Evolutionary conservation across 345 rosid genomes (phyloP).

Genomic region (Toxicodendron radicans): DNA sequence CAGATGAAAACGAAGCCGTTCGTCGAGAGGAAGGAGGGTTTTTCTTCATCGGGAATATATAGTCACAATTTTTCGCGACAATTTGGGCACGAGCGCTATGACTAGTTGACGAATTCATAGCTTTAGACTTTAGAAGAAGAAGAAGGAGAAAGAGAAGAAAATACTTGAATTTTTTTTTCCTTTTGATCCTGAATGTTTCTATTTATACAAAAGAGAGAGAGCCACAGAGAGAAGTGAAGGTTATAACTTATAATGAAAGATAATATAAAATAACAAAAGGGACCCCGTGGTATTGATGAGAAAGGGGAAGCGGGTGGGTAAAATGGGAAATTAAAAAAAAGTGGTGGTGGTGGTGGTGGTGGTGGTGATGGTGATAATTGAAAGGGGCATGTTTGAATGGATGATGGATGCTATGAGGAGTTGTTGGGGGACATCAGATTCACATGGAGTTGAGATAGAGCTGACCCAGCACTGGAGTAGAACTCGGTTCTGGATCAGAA

Average conservation of each 20-base stretch:
- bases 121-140: background rate
- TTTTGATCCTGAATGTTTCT: background rate
- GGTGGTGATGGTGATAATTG: too few species aligned
- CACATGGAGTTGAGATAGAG: background rate
- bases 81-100: conserved; percentile 17
- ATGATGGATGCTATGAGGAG: background rate
- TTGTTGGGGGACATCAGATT: conserved; percentile 3
- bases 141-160: background rate
- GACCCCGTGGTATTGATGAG: conserved; percentile 29
- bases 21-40: conserved; percentile 20
- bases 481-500: too few species aligned
- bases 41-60: conserved; percentile 14
- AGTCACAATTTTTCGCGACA: conserved; percentile 20
- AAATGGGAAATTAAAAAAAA: conserved; percentile 13
- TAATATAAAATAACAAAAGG: background rate
- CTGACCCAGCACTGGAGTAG: background rate
- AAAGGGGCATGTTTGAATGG: background rate
- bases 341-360: background rate
- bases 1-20: conserved; percentile 36
- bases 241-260: background rate
- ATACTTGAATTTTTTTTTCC: background rate
- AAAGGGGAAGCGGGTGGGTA: conserved; percentile 21
- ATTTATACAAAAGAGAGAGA: background rate
- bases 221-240: background rate
- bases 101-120: conserved; percentile 22